Evolutionary conservation across 768 basidiomycete genomes (phyloP), one percentile per base, ranked within the genome.

Genomic region (Mycena alexandri): DNA sequence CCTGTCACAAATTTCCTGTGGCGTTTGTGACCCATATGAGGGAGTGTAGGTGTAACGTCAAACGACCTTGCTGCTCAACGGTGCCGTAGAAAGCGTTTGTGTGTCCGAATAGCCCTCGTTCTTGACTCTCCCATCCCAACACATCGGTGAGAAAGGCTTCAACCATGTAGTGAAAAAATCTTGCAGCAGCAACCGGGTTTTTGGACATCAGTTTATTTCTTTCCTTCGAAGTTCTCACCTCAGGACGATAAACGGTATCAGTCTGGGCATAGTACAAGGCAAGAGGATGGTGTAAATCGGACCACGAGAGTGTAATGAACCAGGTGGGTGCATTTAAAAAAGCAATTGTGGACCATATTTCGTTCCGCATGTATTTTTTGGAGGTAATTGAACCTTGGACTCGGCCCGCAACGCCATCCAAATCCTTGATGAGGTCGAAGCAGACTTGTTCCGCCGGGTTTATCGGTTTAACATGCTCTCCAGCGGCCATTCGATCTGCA

Each of bases 1-100:
- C 11, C 52, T 55, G 11, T 81, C 74, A 29, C 75, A 36, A 10
- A 82, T 80, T 54, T 81, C 74, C 57, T 82, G 75, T 5, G 80
- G 63, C 63, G 17, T 74, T 72, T 38, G 42, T 24, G 2, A 83
- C 72, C 81, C 81, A 84, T 78, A 36, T 36, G 7, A 36, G 12
- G 7, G 12, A 6, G 34, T 36, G 34, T 5, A 36, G 34, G 12
- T 36, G 34, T 36, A 36, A 12, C 34, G 34, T 36, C 7, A 36
- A 12, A 5, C 34, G 5, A 12, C 80, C 81, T 69, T 83, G 81
- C 62, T 79, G 75, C 60, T 82, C 81, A 54, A 80, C 75, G 0
- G 71, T 74, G 6, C 76, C 76, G 73, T 77, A 78, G 66, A 79
- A 81, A 0, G 70, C 78, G 1, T 59, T 13, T 13, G 79, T 75